A percentile compares a stretch with the other conserved stretches of the same genome.
phyloP scores from a whole-genome alignment of 805 yeast species.

The Pichia scutulata region DNA sequence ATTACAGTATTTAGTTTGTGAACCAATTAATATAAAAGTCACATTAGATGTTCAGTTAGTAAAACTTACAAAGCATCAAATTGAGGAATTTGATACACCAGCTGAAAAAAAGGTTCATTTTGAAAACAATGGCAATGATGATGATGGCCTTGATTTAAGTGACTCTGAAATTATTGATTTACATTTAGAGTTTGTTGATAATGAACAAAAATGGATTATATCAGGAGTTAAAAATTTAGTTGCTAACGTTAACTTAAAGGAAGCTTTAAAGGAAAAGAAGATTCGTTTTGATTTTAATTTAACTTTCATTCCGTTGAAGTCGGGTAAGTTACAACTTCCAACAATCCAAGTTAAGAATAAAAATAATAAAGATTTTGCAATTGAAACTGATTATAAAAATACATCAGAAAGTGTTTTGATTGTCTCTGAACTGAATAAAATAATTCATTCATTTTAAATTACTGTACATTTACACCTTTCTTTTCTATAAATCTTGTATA shows the following conservation, averaged over 20 bases:
- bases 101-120: slow-evolving; percentile 27
- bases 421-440: slow-evolving; percentile 58
- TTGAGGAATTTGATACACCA: slow-evolving; percentile 6
- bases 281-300: slow-evolving; percentile 29
- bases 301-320: slow-evolving; percentile 62
- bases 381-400: slow-evolving; percentile 61
- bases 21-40: slow-evolving; percentile 43
- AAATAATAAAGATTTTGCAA: slow-evolving; percentile 30
- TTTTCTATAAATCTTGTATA: slow-evolving; percentile 15
- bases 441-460: slow-evolving; percentile 49
- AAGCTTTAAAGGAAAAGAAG: slow-evolving; percentile 7
- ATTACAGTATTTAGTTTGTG: slow-evolving; percentile 51
- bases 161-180: slow-evolving; percentile 14
- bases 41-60: slow-evolving; percentile 26
- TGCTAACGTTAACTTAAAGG: slow-evolving; percentile 22
- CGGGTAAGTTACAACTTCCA: slow-evolving; percentile 69
- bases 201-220: slow-evolving; percentile 66
- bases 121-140: background rate
- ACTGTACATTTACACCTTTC: background rate
- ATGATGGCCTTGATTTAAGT: slow-evolving; percentile 7
- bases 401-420: slow-evolving; percentile 63
- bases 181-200: slow-evolving; percentile 20
- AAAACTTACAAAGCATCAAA: slow-evolving; percentile 5
- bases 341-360: slow-evolving; percentile 38
- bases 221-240: slow-evolving; percentile 60